Percentiles rank a stretch among this genome's conserved stretches.
These are phyloP conservation scores for Oidiodendron maius DNA, from an alignment of 495 filamentous ascomycete genomes.

Conservation along the genomic window DNA sequence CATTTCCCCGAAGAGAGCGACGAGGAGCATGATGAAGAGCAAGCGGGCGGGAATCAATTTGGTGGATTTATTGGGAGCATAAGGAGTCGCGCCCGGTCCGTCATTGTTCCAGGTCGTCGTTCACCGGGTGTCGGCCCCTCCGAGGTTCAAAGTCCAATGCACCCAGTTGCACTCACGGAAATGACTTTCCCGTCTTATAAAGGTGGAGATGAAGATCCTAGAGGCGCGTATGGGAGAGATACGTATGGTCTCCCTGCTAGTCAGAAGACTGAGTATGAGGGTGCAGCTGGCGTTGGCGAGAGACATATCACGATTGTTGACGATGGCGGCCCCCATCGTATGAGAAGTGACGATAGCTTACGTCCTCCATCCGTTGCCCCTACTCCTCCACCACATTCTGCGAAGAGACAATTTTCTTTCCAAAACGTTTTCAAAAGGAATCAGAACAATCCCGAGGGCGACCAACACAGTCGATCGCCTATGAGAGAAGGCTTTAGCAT, in stretches of 20 bases:
- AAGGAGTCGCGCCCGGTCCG: constrained; percentile 45
- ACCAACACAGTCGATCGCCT: constrained; percentile 25
- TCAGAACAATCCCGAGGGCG: constrained; percentile 28
- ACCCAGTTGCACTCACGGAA: constrained; percentile 55
- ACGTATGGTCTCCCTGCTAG: constrained; percentile 21
- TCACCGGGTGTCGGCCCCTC: constrained; percentile 18
- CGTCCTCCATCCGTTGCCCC: constrained; percentile 25
- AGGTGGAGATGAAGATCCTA: constrained; percentile 31
- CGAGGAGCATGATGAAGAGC: constrained; percentile 43
- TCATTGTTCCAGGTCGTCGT: constrained; percentile 38
- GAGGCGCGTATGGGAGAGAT: constrained; percentile 18
- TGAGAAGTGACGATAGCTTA: constrained; percentile 25
- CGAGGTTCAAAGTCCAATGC: constrained; percentile 40
- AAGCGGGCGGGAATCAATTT: constrained; percentile 35
- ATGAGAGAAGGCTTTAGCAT: constrained; percentile 35
- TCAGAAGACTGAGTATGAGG: constrained; percentile 33
- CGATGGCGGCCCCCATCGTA: constrained; percentile 19
- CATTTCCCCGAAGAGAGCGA: constrained; percentile 68
- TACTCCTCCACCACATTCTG: constrained; percentile 47
- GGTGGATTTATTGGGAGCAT: constrained; percentile 57
- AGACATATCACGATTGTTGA: constrained; percentile 34
- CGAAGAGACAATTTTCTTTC: constrained; percentile 86
- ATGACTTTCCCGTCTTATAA: constrained; percentile 51
- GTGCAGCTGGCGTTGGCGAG: constrained; percentile 26
- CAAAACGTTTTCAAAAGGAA: constrained; percentile 63